These are phyloP conservation scores for Maudiozyma turicensis DNA, from an alignment of 805 yeast genomes.

Conservation along the genomic window DNA sequence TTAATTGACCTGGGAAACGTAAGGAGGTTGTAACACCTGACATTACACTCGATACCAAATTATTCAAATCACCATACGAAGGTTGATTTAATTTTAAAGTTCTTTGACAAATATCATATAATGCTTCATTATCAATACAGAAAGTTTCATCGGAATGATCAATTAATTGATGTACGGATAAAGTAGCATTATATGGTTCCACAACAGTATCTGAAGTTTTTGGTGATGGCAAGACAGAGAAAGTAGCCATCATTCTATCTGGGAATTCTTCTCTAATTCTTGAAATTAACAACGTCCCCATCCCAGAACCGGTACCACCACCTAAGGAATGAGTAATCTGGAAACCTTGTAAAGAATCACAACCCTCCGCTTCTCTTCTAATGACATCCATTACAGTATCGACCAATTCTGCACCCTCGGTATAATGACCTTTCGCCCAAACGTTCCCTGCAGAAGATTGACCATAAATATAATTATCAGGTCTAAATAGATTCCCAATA, in stretches of 20 bases:
- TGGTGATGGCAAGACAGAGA: slow-evolving; percentile 87
- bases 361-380: slow-evolving; percentile 88
- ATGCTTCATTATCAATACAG: slow-evolving; percentile 91
- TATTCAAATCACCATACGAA: slow-evolving; percentile 66
- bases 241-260: slow-evolving; percentile 93
- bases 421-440: slow-evolving; percentile 96
- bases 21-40: slow-evolving; percentile 90
- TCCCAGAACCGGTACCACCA: slow-evolving; percentile 96
- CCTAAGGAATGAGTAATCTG: slow-evolving; percentile 77
- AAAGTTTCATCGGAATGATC: slow-evolving; percentile 89
- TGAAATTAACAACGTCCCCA: slow-evolving; percentile 83
- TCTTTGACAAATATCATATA: slow-evolving; percentile 79
- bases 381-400: slow-evolving; percentile 84
- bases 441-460: slow-evolving; percentile 92
- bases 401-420: slow-evolving; percentile 91
- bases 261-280: slow-evolving; percentile 88
- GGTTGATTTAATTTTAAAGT: slow-evolving; percentile 79
- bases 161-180: slow-evolving; percentile 83
- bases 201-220: slow-evolving; percentile 88
- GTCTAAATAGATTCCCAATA: slow-evolving; percentile 83
- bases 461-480: slow-evolving; percentile 83
- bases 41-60: slow-evolving; percentile 83
- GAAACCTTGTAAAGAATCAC: slow-evolving; percentile 91
- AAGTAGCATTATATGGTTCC: slow-evolving; percentile 89
- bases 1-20: slow-evolving; percentile 91